Percentiles rank a stretch among this genome's conserved stretches.
Conservation (phyloP, 345 rosid species). For the Toxicodendron radicans region DNA sequence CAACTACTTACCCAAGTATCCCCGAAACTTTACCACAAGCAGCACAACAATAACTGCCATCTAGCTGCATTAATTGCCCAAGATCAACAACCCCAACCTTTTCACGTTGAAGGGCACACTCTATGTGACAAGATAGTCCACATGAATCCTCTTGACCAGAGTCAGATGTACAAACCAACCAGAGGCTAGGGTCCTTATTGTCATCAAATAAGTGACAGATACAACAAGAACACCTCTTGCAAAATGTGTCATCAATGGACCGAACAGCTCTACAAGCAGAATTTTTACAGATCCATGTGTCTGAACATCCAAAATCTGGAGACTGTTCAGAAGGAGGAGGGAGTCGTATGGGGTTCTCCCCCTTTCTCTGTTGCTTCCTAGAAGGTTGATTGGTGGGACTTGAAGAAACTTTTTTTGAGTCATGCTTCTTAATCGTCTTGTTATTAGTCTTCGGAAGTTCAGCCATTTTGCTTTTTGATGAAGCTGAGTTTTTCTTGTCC, state of each 20-base stretch:
- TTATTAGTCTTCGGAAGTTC: conserved; percentile 45
- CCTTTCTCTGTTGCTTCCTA: conserved; percentile 70
- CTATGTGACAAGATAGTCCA: conserved; percentile 89
- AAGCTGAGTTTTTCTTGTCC: conserved; percentile 51
- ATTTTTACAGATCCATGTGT: conserved; percentile 73
- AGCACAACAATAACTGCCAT: conserved; percentile 89
- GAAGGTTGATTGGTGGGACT: conserved; percentile 40
- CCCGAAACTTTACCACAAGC: conserved; percentile 98
- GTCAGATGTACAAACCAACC: conserved; percentile 71
- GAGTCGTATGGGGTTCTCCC: conserved; percentile 55
- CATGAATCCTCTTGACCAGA: conserved; percentile 65
- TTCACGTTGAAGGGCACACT: conserved; percentile 78
- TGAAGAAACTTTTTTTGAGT: conserved; percentile 44
- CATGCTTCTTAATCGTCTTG: conserved; percentile 62
- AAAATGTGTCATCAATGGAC: conserved; percentile 68
- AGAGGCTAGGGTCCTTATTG: conserved; percentile 81
- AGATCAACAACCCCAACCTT: conserved; percentile 86
- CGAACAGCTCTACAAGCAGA: conserved; percentile 64
- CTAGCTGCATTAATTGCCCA: conserved; percentile 83
- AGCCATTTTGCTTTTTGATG: conserved; percentile 64
- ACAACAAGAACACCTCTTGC: conserved; percentile 97
- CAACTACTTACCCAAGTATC: conserved; percentile 71
- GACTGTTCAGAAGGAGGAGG: conserved; percentile 41
- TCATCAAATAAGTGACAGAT: conserved; percentile 91
- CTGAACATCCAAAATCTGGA: conserved; percentile 44